phyloP scores from a whole-genome alignment of 1,284 basidiomycete genomes.

The Lignosus rhinocerotis region DNA sequence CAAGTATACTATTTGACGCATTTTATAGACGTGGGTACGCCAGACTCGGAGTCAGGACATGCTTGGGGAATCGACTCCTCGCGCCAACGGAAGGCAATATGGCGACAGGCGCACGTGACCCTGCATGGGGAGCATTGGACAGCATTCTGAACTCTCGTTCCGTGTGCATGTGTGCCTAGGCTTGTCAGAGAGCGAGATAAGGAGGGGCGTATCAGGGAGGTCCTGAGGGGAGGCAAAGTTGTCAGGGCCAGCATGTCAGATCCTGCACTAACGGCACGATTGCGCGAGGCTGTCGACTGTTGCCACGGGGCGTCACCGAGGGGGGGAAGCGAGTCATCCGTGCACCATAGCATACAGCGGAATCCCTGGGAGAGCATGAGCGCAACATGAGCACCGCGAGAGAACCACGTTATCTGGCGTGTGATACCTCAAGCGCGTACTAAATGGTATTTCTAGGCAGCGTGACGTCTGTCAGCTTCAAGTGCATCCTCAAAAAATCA shows the following conservation, averaged over 20 bases:
- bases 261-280: constrained; percentile 1
- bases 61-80: constrained; percentile 2
- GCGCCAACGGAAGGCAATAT: constrained; percentile 20
- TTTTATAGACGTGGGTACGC: constrained; percentile 16
- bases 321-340: background rate
- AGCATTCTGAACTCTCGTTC: background rate
- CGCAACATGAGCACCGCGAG: background rate
- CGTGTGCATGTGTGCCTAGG: background rate
- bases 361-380: background rate
- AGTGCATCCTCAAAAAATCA: too few relatives aligned
- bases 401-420: background rate
- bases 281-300: constrained; percentile 14
- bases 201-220: background rate
- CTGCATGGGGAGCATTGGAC: constrained; percentile 1
- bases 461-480: background rate
- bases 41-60: background rate
- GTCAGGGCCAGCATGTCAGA: background rate
- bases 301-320: constrained; percentile 1
- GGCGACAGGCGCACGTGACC: constrained; percentile 25
- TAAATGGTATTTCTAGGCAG: background rate
- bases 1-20: background rate
- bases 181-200: background rate
- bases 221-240: background rate
- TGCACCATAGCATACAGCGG: background rate
- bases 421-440: background rate